Conservation (phyloP, 768 basidiomycete species). For the Pleurotus platypus region DNA sequence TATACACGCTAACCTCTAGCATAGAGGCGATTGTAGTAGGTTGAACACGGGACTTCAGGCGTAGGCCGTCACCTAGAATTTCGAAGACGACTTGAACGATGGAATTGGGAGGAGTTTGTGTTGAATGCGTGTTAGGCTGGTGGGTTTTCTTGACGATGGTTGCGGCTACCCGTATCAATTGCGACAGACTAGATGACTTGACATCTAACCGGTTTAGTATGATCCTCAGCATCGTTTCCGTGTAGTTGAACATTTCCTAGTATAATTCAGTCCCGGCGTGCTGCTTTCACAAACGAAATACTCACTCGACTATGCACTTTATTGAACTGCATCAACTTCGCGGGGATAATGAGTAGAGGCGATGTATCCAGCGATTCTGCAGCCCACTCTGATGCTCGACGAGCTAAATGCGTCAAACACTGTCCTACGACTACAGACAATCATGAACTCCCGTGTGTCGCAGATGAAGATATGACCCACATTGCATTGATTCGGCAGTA, state of each 20-base stretch:
- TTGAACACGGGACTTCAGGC: conserved; percentile 46
- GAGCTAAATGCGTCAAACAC: conserved; percentile 48
- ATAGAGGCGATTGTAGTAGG: conserved; percentile 47
- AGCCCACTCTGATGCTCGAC: conserved; percentile 55
- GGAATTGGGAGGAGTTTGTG: conserved; percentile 20
- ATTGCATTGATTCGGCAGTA: conserved; percentile 47
- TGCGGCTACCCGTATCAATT: conserved; percentile 45
- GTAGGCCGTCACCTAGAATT: conserved; percentile 47
- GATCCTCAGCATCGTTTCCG: conserved; percentile 60
- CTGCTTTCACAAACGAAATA: conserved; percentile 5
- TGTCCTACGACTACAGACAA: conserved; percentile 48
- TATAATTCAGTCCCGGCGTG: conserved; percentile 2
- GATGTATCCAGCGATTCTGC: conserved; percentile 50
- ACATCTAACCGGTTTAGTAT: conserved; percentile 48
- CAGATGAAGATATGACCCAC: conserved; percentile 32
- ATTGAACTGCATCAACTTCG: conserved; percentile 56
- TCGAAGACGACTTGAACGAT: conserved; percentile 46
- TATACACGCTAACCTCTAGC: conserved; percentile 43
- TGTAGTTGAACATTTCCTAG: conserved; percentile 56
- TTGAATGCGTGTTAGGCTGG: conserved; percentile 18
- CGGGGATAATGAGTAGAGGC: conserved; percentile 47
- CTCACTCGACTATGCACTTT: conserved; percentile 53
- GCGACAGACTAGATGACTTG: conserved; percentile 35
- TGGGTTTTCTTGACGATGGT: conserved; percentile 36
- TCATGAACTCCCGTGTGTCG: conserved; percentile 4